Base-by-base conservation (phyloP, 2,329 filamentous ascomycete genomes). In the Penicillium sclerotigenum region DNA sequence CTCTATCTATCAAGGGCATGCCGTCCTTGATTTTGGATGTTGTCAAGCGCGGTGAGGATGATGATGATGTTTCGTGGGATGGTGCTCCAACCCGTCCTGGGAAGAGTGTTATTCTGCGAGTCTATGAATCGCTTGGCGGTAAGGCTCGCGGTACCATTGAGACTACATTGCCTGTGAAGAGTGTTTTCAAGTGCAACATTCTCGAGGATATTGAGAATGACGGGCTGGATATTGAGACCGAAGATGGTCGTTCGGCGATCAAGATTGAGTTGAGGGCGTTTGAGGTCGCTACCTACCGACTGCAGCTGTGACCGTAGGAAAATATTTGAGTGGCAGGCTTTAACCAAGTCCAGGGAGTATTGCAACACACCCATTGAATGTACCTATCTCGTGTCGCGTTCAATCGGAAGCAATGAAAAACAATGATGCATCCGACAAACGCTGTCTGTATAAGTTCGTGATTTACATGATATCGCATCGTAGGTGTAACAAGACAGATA, bases 11-110 rank as follows among this genome's bases (percentile, higher is more conserved):
- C n/a, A 79, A 80, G 1, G 87, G 87, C 43, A 80, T 81, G 42
- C 71, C 80, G 10, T 87, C 88, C 3, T 78, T 99, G 20, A 79
- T 99, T 4, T 79, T 99, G 0, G 94, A 99, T 71, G 88, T 87
- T 0, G 82, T 99, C 73, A 99, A 99, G 81, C 87, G 94, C 55
- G 94, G 90, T n/a, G 89, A 93, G 70, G 89, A 93, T 65, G 89
- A 93, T 63, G 86, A 88, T 67, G 89, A 91, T 63, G 83, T 80
- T 9, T 76, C 75, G 3, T 66, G 80, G 3, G 83, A 83, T 22
- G 82, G 83, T 34, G 75, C 93, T 31, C 82, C 83, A 3, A 79
- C 79, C 62, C 84, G 89, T 55, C 83, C 84, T 64, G 91, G 90
- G 0, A 83, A 84, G 72, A 95, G 89, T 70, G 82, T 97, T 45